Percentiles rank a stretch among this genome's conserved stretches.
phyloP scores from a whole-genome alignment of 768 basidiomycete genomes.

The Mycena maculata region DNA sequence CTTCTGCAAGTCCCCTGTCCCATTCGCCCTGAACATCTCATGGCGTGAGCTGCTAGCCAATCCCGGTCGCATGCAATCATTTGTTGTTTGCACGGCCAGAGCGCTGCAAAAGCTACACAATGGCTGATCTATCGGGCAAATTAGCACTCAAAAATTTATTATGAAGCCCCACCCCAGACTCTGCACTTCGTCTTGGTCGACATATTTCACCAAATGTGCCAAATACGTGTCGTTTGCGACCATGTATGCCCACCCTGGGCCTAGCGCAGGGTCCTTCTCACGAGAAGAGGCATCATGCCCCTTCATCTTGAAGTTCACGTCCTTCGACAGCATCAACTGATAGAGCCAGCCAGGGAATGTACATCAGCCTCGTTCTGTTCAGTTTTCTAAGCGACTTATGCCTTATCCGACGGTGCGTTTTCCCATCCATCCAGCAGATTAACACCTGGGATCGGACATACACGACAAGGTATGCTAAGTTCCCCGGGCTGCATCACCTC shows the following conservation, averaged over 20 bases:
- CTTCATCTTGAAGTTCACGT: slow-evolving; percentile 37
- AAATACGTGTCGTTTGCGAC: slow-evolving; percentile 22
- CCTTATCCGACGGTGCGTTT: background rate
- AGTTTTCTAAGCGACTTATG: background rate
- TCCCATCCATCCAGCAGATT: slow-evolving; percentile 16
- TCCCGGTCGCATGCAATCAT: slow-evolving; percentile 36
- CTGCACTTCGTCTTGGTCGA: slow-evolving; percentile 6
- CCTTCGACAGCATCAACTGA: slow-evolving; percentile 21
- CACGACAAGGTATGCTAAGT: slow-evolving; percentile 16
- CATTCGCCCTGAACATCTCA: slow-evolving; percentile 31
- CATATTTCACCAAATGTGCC: background rate
- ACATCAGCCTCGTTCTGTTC: background rate
- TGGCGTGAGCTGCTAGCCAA: slow-evolving; percentile 38
- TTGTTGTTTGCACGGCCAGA: slow-evolving; percentile 31
- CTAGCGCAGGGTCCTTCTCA: slow-evolving; percentile 27
- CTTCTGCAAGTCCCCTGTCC: slow-evolving; percentile 40
- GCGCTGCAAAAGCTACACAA: slow-evolving; percentile 27
- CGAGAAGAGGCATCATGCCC: slow-evolving; percentile 17
- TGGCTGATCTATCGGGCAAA: slow-evolving; percentile 35
- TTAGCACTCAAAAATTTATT: too few relatives aligned
- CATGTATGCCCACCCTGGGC: slow-evolving; percentile 31
- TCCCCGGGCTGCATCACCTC: slow-evolving; percentile 9
- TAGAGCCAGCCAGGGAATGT: slow-evolving; percentile 24
- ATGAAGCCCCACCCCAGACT: too few relatives aligned
- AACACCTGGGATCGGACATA: slow-evolving; percentile 28